Evolutionary conservation across 352 stramenopile genomes (phyloP).

Genomic region (Phytopythium montanum): DNA sequence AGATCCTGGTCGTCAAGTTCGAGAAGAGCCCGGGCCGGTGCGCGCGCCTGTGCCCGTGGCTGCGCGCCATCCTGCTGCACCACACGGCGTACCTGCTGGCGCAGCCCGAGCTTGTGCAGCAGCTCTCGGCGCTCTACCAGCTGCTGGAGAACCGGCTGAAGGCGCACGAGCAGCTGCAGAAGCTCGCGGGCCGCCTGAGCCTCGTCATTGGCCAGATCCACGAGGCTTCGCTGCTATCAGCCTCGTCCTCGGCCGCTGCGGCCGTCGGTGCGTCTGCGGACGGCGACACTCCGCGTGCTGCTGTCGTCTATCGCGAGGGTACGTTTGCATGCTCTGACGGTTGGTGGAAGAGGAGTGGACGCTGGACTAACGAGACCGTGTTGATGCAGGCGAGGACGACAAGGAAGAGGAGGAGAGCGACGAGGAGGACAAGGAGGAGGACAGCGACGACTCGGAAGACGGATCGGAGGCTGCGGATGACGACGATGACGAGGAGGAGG

Average conservation of each 20-base stretch:
- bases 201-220: constrained; percentile 84
- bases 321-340: neutral
- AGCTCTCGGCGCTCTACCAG: constrained; percentile 81
- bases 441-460: constrained; percentile 14
- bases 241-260: constrained; percentile 10
- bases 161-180: constrained; percentile 80
- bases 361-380: constrained; percentile 5
- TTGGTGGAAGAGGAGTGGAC: neutral
- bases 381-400: constrained; percentile 21
- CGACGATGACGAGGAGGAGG: constrained; percentile 48
- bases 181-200: constrained; percentile 75
- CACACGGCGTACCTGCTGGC: constrained; percentile 85
- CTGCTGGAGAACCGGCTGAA: constrained; percentile 78
- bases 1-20: constrained; percentile 81
- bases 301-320: constrained; percentile 70
- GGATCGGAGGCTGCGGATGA: constrained; percentile 32
- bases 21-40: constrained; percentile 79
- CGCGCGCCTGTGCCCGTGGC: constrained; percentile 75
- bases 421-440: constrained; percentile 22
- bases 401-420: constrained; percentile 21
- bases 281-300: constrained; percentile 44
- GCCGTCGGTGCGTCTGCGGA: constrained; percentile 20
- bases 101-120: constrained; percentile 79
- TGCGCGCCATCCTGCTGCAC: constrained; percentile 76
- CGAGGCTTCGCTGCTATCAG: constrained; percentile 28